Evolutionary conservation across 495 filamentous ascomycete species (phyloP).

Genomic region (Rusavskia elegans): DNA sequence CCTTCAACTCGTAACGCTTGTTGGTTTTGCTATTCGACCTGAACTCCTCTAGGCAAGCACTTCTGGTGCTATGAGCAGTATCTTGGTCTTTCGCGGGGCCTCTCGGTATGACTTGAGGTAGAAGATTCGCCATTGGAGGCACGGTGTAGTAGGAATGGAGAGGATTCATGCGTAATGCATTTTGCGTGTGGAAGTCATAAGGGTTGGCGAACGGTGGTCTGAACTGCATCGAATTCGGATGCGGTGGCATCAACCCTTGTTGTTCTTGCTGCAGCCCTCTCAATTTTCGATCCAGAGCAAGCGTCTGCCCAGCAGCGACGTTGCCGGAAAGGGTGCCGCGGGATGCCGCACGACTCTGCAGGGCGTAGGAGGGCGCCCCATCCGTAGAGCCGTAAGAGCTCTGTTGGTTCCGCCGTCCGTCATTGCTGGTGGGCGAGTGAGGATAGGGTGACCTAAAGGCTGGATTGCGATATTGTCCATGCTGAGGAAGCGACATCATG

Average conservation of each 20-base stretch:
- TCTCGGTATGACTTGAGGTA: conserved; percentile 25
- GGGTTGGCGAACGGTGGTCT: conserved; percentile 24
- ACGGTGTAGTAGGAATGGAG: conserved; percentile 18
- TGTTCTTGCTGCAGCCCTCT: conserved; percentile 33
- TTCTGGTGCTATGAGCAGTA: conserved; percentile 46
- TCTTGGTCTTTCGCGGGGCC: conserved; percentile 49
- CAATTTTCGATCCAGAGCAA: conserved; percentile 31
- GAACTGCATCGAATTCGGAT: conserved; percentile 21
- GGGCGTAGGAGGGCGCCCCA: conserved; percentile 28
- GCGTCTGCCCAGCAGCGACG: conserved; percentile 23
- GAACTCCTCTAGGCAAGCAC: conserved; percentile 66
- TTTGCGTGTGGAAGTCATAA: conserved; percentile 26
- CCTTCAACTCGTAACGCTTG: conserved; percentile 74
- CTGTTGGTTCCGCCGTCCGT: conserved; percentile 33
- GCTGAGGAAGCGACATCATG: neutral
- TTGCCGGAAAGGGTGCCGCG: conserved; percentile 21
- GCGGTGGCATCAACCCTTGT: conserved; percentile 22
- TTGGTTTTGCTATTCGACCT: conserved; percentile 56
- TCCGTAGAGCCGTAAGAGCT: conserved; percentile 41
- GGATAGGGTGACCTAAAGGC: conserved; percentile 20
- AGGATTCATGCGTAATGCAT: conserved; percentile 21
- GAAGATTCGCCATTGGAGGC: conserved; percentile 12
- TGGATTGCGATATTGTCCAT: conserved; percentile 3
- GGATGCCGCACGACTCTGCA: conserved; percentile 28
- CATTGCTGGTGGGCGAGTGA: conserved; percentile 38